Evolutionary conservation across 1,284 basidiomycete genomes (phyloP), one percentile per base, ranked within the genome.

Genomic region (Ustilago nuda): DNA sequence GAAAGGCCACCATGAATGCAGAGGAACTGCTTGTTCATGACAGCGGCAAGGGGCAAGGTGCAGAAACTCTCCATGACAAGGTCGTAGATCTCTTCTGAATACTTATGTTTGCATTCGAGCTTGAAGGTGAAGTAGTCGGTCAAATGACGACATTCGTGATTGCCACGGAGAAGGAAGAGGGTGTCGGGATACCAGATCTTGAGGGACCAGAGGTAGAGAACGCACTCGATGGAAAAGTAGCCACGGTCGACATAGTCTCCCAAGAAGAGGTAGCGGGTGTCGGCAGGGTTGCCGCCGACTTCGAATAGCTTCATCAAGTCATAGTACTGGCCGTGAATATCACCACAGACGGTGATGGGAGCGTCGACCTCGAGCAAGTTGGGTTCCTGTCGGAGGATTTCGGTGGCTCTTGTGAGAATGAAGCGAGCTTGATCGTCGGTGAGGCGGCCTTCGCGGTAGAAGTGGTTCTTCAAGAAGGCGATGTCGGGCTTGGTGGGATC

Each of bases 11-110:
- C 94, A 81, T 97, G 94, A 68, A 97, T 95, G 87, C 95, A 97
- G 72, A 97, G 88, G 87, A 97, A 97, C 86, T 97, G 94, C 87
- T 96, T 96, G 89, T 97, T 97, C 93, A 97, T 95, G 85, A 97
- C 88, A 17, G 94, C 95, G 0, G 94, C 94, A 1, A 97, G 90
- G 1, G 95, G 95, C 2, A 97, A 89, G 4, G 92, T 90, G 87
- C 94, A 96, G 88, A 97, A 97, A 0, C 93, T 93, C 59, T 95
- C 92, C 84, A 85, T 85, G 69, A 83, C 84, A 35, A 84, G 76
- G 62, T 85, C 84, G 63, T 85, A 85, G 72, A 85, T 85, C 63
- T 81, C 80, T 61, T 85, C 84, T 17, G 84, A 85, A 66, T 85
- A 85, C 72, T 85, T 85, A 78, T 85, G 84, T 64, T 84, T 84